Percentiles rank a stretch among this genome's conserved stretches.
These are phyloP conservation scores for Globisporangium uncinulatum DNA, from an alignment of 352 stramenopile genomes.

Conservation along the genomic window DNA sequence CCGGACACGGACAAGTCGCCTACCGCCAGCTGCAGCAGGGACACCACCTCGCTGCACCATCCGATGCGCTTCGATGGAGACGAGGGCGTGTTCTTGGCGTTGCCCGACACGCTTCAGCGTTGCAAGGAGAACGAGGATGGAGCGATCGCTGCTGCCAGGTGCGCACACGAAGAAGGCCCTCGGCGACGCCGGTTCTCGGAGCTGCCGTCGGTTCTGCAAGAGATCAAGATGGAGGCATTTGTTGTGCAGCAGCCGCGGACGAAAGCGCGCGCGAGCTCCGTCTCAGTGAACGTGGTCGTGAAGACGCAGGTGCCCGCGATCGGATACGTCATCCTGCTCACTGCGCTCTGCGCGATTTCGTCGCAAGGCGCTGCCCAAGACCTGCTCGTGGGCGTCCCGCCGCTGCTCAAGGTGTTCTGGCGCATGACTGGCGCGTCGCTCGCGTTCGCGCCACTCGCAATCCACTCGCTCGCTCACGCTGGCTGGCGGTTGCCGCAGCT, in stretches of 20 bases:
- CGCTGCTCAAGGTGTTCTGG: slow-evolving; percentile 54
- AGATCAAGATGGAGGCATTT: slow-evolving; percentile 30
- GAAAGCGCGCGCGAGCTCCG: not conserved
- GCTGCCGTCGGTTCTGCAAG: slow-evolving; percentile 29
- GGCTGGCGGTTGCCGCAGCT: slow-evolving; percentile 16
- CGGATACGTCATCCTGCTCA: slow-evolving; percentile 38
- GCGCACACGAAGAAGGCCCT: not conserved
- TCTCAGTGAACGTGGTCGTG: slow-evolving; percentile 34
- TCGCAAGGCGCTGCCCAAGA: slow-evolving; percentile 41
- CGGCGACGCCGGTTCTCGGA: slow-evolving; percentile 6
- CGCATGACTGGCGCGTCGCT: slow-evolving; percentile 35
- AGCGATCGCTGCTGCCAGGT: not conserved
- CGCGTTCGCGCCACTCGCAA: slow-evolving; percentile 25
- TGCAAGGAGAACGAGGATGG: not conserved
- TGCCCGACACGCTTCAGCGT: slow-evolving; percentile 15
- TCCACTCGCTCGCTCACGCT: slow-evolving; percentile 18
- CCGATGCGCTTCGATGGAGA: slow-evolving; percentile 1
- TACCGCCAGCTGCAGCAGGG: not conserved
- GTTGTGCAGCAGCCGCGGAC: slow-evolving; percentile 10
- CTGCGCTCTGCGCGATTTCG: slow-evolving; percentile 31
- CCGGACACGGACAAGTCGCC: not conserved
- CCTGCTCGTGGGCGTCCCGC: slow-evolving; percentile 31
- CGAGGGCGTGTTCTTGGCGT: slow-evolving; percentile 28
- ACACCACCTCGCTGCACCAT: not conserved
- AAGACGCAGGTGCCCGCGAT: slow-evolving; percentile 39